Evolutionary conservation across 352 stramenopile species (phyloP), one percentile per base, ranked within the genome.

Genomic region (Phytophthora syringae): DNA sequence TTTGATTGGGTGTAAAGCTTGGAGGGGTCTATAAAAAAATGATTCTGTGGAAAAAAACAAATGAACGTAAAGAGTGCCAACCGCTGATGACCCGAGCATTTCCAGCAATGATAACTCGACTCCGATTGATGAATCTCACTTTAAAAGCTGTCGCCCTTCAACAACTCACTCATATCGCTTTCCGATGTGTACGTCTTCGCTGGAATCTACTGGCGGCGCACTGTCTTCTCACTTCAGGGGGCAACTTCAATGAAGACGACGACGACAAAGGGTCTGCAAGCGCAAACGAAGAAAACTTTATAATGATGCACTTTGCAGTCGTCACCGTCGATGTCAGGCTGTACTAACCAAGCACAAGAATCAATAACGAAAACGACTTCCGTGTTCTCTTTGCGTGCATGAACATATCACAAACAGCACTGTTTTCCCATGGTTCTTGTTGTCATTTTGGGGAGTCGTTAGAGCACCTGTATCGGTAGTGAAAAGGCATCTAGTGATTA

Each of bases 131-230:
- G n/a, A n/a, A n/a, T n/a, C n/a, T n/a, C n/a, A n/a, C n/a, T n/a
- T n/a, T n/a, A 44, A 43, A 32, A 45, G 3, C 22, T 20, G 5
- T 30, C 24, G 21, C 5, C 6, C 11, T 32, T 5, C 3, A 44
- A 44, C 39, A 15, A 24, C 34, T 57, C 27, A 3, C 15, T 40
- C 15, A 62, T 52, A 30, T 28, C 22, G 30, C 32, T 62, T n/a
- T 48, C 42, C 12, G 58, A 66, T 34, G 39, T 66, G 30, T 66
- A 54, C 42, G 11, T 66, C 21, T 25, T 66, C 15, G 49, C 58
- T n/a, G 58, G 58, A 9, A 25, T 57, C 21, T 66, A 58, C 28
- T 37, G 22, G 50, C 45, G 32, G 58, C 49, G 28, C 42, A 40
- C n/a, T 60, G 6, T 15, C 40, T 66, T 3, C 40, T 66, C 21